These are phyloP conservation scores for Fraxinus floribunda DNA, from an alignment of 305 asterid species.

Conservation along the genomic window DNA sequence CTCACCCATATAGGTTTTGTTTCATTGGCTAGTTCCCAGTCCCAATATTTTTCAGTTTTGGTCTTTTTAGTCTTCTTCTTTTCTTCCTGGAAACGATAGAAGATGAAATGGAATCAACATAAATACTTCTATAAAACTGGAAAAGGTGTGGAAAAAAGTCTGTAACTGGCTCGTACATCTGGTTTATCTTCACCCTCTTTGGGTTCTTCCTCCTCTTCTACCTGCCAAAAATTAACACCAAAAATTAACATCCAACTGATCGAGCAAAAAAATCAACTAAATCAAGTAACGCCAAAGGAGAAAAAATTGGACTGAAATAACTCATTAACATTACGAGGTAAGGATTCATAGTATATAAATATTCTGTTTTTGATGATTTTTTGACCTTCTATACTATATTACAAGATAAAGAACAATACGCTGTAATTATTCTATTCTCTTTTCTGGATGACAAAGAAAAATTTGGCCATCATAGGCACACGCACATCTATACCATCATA, in stretches of 20 bases:
- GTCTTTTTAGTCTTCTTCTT: constrained; percentile 29
- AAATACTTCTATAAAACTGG: background rate
- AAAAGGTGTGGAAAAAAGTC: background rate
- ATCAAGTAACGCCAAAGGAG: background rate
- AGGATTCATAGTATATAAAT: background rate
- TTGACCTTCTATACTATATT: background rate
- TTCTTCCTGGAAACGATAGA: constrained; percentile 2
- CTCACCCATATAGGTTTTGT: constrained; percentile 99
- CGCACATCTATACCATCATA: background rate
- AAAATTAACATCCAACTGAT: background rate
- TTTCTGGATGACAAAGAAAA: background rate
- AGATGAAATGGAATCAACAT: background rate
- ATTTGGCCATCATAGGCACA: background rate
- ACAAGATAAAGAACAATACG: background rate
- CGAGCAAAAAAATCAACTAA: background rate
- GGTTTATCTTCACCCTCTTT: constrained; percentile 88
- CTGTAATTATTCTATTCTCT: background rate
- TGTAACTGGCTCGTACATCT: background rate
- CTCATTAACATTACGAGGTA: background rate
- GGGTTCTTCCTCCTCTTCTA: constrained; percentile 90
- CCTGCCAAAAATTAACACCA: constrained; percentile 43
- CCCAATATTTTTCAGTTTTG: constrained; percentile 92
- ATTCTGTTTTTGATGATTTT: background rate
- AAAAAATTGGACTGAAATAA: background rate
- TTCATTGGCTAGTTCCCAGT: constrained; percentile 93